Base-by-base conservation (phyloP, 1,139 yeast genomes). In the Geotrichum australiense region DNA sequence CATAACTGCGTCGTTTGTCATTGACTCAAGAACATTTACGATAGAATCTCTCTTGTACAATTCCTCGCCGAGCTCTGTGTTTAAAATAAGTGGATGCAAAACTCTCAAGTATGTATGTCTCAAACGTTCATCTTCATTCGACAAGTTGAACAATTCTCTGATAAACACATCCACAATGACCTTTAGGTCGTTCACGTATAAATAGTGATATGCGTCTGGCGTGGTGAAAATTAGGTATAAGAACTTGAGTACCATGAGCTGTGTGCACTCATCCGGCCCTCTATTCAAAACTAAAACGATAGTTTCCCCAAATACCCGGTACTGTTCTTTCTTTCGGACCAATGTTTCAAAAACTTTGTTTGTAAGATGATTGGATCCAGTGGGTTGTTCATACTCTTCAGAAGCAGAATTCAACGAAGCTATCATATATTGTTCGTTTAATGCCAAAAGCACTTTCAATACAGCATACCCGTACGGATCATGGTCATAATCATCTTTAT, bases 361-460 rank as follows among this genome's bases (percentile, higher is more conserved):
- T 5, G 47, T 15, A 8, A 45, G 20, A 22, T 33, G 36, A 21
- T 15, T 28, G 27, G 5, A 42, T 7, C n/a, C 35, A 27, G 19
- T 10, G 7, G 36, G 23, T 18, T 29, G 23, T 2, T 8, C 15
- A 5, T 14, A 23, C 4, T 29, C 41, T 11, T 29, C 31, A 18
- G 29, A 15, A 8, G n/a, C 16, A 30, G 12, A 16, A 25, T 21
- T 16, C n/a, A 75, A 71, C 34, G 70, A 69, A 11, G 64, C 76
- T 41, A 85, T 80, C 74, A 87, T 74, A 58, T 76, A 87, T 58
- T 87, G 96, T 57, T 87, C 96, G 58, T 86, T 86, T 16, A 87
- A 66, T 2, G 85, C 76, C 35, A 87, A 65, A 7, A 86, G 61
- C n/a, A 84, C 65, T 54, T 80, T 80, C 64, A 86, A 80, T 52